phyloP scores from a whole-genome alignment of 345 rosid species.

The Capsella bursapastoris region DNA sequence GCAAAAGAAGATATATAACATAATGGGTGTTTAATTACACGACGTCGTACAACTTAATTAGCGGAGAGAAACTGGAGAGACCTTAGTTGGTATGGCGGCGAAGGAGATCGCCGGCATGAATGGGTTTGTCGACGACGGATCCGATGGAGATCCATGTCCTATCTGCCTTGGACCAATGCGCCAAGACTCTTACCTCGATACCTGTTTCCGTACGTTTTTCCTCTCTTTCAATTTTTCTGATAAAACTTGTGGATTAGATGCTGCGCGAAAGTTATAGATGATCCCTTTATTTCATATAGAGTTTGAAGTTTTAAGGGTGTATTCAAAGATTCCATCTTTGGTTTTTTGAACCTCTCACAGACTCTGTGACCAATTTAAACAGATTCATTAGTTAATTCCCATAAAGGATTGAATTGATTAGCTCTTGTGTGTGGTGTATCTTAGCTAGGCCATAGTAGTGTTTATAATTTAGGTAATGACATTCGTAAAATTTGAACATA shows the following conservation, averaged over 20 bases:
- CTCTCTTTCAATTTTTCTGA: conserved; percentile 15
- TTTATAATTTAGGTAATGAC: conserved; percentile 10
- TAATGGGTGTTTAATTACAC: background rate
- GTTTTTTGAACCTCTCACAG: background rate
- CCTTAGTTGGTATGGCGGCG: conserved; percentile 30
- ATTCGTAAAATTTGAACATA: background rate
- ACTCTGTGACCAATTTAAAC: conserved; percentile 2
- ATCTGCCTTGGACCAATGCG: conserved; percentile 69
- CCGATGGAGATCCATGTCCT: conserved; percentile 64
- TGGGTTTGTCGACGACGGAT: conserved; percentile 11
- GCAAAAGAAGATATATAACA: background rate
- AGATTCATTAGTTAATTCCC: background rate
- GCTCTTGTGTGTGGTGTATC: background rate
- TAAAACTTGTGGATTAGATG: background rate
- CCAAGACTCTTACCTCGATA: conserved; percentile 75
- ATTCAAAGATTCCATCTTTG: conserved; percentile 4
- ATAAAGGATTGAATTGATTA: background rate
- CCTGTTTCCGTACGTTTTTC: conserved; percentile 71
- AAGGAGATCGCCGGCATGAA: conserved; percentile 31
- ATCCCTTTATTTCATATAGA: background rate
- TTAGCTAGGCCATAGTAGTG: background rate
- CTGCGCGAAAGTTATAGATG: background rate
- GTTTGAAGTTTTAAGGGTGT: background rate
- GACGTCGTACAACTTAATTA: conserved; percentile 8
- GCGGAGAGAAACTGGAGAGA: background rate